Conservation (phyloP, 2,329 filamentous ascomycete species). For the Aurifilum marmelostoma region DNA sequence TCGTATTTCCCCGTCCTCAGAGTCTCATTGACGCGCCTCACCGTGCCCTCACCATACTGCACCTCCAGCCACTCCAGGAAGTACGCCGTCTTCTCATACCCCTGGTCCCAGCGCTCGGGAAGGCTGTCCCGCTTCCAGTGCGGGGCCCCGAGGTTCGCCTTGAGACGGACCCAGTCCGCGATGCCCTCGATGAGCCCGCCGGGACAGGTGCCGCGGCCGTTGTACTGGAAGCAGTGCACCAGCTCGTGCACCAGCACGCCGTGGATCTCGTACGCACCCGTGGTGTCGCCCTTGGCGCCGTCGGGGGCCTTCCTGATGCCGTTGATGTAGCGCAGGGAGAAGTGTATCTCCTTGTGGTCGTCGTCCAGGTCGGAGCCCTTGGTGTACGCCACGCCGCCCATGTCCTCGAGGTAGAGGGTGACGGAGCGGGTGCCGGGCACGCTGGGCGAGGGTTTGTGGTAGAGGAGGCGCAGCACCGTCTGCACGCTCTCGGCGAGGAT, state of each 20-base stretch:
- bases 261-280: slow-evolving; percentile 62
- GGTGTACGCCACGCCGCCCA: slow-evolving; percentile 89
- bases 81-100: slow-evolving; percentile 89
- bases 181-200: slow-evolving; percentile 88
- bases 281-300: slow-evolving; percentile 41
- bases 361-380: slow-evolving; percentile 43
- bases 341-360: slow-evolving; percentile 46
- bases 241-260: slow-evolving; percentile 92
- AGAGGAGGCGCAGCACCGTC: slow-evolving; percentile 74
- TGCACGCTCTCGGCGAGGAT: slow-evolving; percentile 66
- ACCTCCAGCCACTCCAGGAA: slow-evolving; percentile 86
- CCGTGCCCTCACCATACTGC: slow-evolving; percentile 61
- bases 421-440: slow-evolving; percentile 70
- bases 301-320: slow-evolving; percentile 41
- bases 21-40: slow-evolving; percentile 68
- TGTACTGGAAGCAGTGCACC: slow-evolving; percentile 92
- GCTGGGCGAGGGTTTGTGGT: slow-evolving; percentile 43
- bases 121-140: slow-evolving; percentile 72
- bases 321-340: slow-evolving; percentile 76
- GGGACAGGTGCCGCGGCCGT: slow-evolving; percentile 63
- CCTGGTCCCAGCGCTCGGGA: slow-evolving; percentile 74
- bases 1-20: slow-evolving; percentile 67
- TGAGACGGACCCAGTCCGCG: slow-evolving; percentile 88
- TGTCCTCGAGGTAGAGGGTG: slow-evolving; percentile 77
- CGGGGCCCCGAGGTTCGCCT: slow-evolving; percentile 71